Evolutionary conservation across 495 filamentous ascomycete genomes (phyloP).

Genomic region (Podospora pseudoanserina): DNA sequence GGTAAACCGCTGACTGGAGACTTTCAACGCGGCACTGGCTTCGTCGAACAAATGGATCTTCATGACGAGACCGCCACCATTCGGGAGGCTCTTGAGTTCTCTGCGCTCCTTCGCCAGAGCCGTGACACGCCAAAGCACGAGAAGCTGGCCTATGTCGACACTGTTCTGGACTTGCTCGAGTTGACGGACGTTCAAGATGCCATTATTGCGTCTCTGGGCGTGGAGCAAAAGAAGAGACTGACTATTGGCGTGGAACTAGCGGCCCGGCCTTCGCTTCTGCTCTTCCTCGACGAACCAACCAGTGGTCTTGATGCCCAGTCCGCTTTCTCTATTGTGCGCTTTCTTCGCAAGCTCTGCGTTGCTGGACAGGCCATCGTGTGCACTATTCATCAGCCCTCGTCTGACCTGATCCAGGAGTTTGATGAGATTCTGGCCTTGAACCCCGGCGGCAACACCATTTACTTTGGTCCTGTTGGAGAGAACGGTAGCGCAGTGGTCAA

Average conservation of each 20-base stretch:
- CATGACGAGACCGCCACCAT: constrained; percentile 81
- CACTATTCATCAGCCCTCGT: constrained; percentile 78
- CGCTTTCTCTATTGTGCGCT: constrained; percentile 76
- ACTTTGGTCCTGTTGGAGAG: constrained; percentile 60
- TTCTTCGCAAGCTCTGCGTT: constrained; percentile 76
- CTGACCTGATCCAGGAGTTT: constrained; percentile 72
- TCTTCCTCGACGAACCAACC: constrained; percentile 79
- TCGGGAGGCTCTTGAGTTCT: constrained; percentile 78
- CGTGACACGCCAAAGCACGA: constrained; percentile 59
- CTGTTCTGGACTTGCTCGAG: constrained; percentile 80
- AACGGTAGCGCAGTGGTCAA: constrained; percentile 45
- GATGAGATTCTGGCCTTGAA: constrained; percentile 68
- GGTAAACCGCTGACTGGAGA: constrained; percentile 62
- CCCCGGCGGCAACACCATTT: constrained; percentile 65
- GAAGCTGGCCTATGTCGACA: constrained; percentile 80
- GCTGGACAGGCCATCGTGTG: constrained; percentile 71
- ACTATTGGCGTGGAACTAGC: constrained; percentile 93
- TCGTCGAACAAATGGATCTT: constrained; percentile 83
- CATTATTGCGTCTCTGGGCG: constrained; percentile 72
- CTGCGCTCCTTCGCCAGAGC: constrained; percentile 74
- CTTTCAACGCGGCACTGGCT: constrained; percentile 80
- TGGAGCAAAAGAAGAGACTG: constrained; percentile 58
- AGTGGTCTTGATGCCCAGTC: constrained; percentile 83
- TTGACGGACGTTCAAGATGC: constrained; percentile 81
- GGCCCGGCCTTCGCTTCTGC: constrained; percentile 72